phyloP scores from a whole-genome alignment of 345 rosid species.

The Rhodamnia argentea region DNA sequence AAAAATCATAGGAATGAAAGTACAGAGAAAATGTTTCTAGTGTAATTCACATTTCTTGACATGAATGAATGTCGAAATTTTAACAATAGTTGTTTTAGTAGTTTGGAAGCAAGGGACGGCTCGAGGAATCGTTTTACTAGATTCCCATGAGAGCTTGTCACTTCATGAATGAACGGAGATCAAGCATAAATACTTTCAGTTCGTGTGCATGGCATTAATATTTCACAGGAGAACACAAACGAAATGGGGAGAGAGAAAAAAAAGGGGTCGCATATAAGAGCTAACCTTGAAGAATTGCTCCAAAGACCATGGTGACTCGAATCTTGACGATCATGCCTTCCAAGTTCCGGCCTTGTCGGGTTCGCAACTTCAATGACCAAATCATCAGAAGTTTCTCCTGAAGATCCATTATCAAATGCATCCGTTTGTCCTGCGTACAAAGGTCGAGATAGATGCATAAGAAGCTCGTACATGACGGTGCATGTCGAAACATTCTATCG shows the following conservation, averaged over 20 bases:
- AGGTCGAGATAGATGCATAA: neutral
- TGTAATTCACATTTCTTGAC: neutral
- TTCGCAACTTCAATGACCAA: constrained; percentile 60
- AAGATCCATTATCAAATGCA: constrained; percentile 61
- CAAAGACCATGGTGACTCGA: constrained; percentile 41
- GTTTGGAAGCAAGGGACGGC: neutral
- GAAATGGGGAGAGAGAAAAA: neutral
- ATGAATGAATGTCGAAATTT: neutral
- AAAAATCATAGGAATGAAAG: neutral
- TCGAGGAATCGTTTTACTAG: neutral
- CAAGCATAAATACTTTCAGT: neutral
- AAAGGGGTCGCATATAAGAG: neutral
- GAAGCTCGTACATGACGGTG: neutral
- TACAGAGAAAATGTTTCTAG: neutral
- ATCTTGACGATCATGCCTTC: constrained; percentile 27
- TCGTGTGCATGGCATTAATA: neutral
- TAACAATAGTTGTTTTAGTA: neutral
- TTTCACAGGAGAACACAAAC: neutral
- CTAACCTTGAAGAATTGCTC: constrained; percentile 66
- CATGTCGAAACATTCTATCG: neutral
- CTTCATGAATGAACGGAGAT: neutral
- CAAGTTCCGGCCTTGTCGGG: constrained; percentile 43
- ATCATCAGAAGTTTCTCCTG: constrained; percentile 87
- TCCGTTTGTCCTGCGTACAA: constrained; percentile 51
- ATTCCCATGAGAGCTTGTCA: neutral